Evolutionary conservation across 805 yeast species (phyloP), one percentile per base, ranked within the genome.

Genomic region (Saccharomycopsis olivae): DNA sequence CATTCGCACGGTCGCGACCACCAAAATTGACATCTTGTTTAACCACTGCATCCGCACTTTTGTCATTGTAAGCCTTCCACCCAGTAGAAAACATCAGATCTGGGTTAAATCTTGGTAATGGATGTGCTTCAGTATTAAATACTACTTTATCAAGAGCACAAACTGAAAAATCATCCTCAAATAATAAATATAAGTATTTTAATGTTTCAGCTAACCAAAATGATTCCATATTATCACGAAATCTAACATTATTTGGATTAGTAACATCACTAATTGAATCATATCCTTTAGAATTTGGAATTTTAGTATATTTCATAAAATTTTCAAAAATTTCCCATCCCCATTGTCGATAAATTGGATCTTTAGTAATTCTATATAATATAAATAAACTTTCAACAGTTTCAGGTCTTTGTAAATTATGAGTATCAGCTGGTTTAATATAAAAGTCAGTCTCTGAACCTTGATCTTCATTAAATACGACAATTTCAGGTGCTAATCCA

Each of bases 171-270:
- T 75, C 76, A 44, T 76, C 82, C 48, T 83, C 92, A 59, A 86
- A 86, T 47, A 86, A 62, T 41, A 85, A 60, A 53, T 84, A 84
- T 30, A 87, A 64, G 59, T 87, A 88, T 59, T 88, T 88, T 55
- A 88, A 68, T 3, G 96, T 88, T 57, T 88, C 96, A 2, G 95
- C 88, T 37, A 84, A 66, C 96, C 96, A 88, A 65, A 85, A 86
- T 16, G 94, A 79, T 59, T 87, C 96, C 74, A 83, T 73, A 53
- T 83, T 84, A 58, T 88, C 92, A 39, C 69, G 60, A 46, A 56
- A 57, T 16, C 55, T 53, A n/a, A 53, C 55, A 31, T 45, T 39
- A 2, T 88, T 76, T 25, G 77, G 74, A 5, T 61, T 47, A 2
- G 51, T 47, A 35, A 85, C 88, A 55, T 83, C 84, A 37, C 69